A percentile compares a stretch with the other conserved stretches of the same genome.
Evolutionary conservation across 805 yeast genomes (phyloP).

Genomic region (Debaryomyces castellii): DNA sequence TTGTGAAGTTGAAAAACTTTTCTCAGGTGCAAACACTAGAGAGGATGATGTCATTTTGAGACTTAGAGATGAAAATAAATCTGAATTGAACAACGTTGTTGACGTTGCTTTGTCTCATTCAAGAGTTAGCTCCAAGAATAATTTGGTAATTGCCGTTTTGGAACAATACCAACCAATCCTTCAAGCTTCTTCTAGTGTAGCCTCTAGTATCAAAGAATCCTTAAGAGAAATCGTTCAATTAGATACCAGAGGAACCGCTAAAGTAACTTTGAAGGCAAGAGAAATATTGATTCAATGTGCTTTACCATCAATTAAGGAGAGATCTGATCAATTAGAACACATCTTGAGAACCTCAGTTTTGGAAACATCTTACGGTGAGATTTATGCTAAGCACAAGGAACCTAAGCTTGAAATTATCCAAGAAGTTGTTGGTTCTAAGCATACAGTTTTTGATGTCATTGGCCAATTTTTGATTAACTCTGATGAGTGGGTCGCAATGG

Average conservation of each 20-base stretch:
- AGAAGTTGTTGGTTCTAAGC: slow-evolving; percentile 94
- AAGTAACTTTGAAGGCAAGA: slow-evolving; percentile 92
- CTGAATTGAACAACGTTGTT: slow-evolving; percentile 72
- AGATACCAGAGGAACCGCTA: slow-evolving; percentile 87
- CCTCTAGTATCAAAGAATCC: slow-evolving; percentile 64
- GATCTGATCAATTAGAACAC: slow-evolving; percentile 96
- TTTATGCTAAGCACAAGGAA: slow-evolving; percentile 67
- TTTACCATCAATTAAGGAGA: slow-evolving; percentile 91
- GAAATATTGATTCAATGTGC: slow-evolving; percentile 96
- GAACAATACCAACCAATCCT: slow-evolving; percentile 77
- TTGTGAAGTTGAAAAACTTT: slow-evolving; percentile 72
- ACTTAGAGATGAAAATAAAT: slow-evolving; percentile 84
- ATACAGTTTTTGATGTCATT: slow-evolving; percentile 93
- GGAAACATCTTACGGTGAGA: slow-evolving; percentile 85
- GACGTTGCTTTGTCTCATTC: slow-evolving; percentile 81
- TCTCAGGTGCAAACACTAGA: slow-evolving; percentile 71
- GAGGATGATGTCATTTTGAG: slow-evolving; percentile 87
- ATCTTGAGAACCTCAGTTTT: slow-evolving; percentile 89
- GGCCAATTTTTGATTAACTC: slow-evolving; percentile 82
- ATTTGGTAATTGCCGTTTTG: slow-evolving; percentile 80
- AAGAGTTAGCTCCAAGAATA: slow-evolving; percentile 90
- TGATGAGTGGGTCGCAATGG: slow-evolving; percentile 88
- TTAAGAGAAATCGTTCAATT: slow-evolving; percentile 81
- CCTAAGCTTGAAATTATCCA: slow-evolving; percentile 80
- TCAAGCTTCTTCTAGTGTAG: slow-evolving; percentile 69